Percentiles rank a stretch among this genome's conserved stretches.
These are phyloP conservation scores for Penicillium antarcticum DNA, from an alignment of 495 filamentous ascomycete genomes.

Conservation along the genomic window DNA sequence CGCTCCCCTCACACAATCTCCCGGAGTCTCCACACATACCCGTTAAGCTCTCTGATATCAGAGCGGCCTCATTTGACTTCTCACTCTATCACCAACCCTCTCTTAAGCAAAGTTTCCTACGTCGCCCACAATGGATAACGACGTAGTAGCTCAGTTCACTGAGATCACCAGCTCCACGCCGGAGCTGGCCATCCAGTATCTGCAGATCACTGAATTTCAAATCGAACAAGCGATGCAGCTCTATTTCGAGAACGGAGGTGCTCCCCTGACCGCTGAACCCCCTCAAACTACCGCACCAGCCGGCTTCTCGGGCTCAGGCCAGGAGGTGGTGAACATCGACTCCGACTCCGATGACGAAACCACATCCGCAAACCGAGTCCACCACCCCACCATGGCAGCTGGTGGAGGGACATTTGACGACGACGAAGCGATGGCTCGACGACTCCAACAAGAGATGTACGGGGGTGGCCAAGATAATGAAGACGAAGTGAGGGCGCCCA, in stretches of 20 bases:
- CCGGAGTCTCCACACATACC: constrained; percentile 3
- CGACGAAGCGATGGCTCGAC: constrained; percentile 89
- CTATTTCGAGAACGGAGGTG: constrained; percentile 78
- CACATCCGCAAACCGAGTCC: background rate
- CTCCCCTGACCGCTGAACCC: constrained; percentile 42
- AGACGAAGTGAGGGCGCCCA: constrained; percentile 80
- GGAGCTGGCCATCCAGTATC: constrained; percentile 70
- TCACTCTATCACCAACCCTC: constrained; percentile 42
- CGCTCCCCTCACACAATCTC: constrained; percentile 15
- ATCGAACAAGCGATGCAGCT: constrained; percentile 83
- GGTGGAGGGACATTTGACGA: constrained; percentile 57
- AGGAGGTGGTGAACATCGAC: constrained; percentile 68
- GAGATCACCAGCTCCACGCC: constrained; percentile 63
- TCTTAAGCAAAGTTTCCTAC: constrained; percentile 29
- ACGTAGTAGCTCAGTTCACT: constrained; percentile 49
- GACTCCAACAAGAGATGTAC: constrained; percentile 91
- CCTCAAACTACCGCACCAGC: constrained; percentile 23
- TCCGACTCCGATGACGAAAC: constrained; percentile 66
- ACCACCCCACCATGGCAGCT: constrained; percentile 5
- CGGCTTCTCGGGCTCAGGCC: constrained; percentile 43
- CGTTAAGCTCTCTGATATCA: constrained; percentile 16
- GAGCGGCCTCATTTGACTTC: constrained; percentile 2
- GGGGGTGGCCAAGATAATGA: constrained; percentile 45
- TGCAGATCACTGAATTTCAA: constrained; percentile 77
- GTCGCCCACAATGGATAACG: constrained; percentile 60